A percentile compares a stretch with the other conserved stretches of the same genome.
These are phyloP conservation scores for Tolypocladium capitatum DNA, from an alignment of 2,329 filamentous ascomycete genomes.

Conservation along the genomic window DNA sequence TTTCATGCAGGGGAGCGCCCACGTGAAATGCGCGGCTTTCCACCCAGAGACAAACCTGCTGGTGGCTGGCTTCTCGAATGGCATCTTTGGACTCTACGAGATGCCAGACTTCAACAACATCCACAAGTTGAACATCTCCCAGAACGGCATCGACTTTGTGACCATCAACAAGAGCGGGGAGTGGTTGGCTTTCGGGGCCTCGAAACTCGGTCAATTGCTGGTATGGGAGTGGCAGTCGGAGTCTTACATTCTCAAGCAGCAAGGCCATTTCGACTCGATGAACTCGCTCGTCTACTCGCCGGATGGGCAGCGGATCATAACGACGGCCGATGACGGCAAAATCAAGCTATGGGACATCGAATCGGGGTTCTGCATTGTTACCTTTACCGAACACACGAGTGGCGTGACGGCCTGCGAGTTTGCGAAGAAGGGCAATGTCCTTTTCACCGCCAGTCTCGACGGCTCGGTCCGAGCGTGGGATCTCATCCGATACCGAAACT, in stretches of 20 bases:
- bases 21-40: conserved; percentile 81
- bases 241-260: conserved; percentile 96
- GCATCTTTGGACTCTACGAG: conserved; percentile 87
- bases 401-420: conserved; percentile 93
- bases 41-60: conserved; percentile 79
- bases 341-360: conserved; percentile 97
- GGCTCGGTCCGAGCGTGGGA: conserved; percentile 95
- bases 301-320: conserved; percentile 85
- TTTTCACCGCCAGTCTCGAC: conserved; percentile 91
- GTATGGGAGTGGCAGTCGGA: conserved; percentile 99
- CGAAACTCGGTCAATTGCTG: conserved; percentile 85
- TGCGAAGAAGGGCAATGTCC: conserved; percentile 83
- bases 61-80: conserved; percentile 93
- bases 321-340: conserved; percentile 90
- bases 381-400: conserved; percentile 92
- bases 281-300: conserved; percentile 88
- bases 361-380: conserved; percentile 95
- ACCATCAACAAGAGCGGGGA: conserved; percentile 90
- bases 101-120: conserved; percentile 93
- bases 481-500: conserved; percentile 89
- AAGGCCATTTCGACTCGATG: conserved; percentile 93
- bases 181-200: conserved; percentile 94
- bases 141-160: conserved; percentile 91
- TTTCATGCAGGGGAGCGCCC: conserved; percentile 82
- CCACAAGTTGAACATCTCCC: conserved; percentile 84